phyloP scores from a whole-genome alignment of 768 basidiomycete species.

The Leucogyrophana mollusca region DNA sequence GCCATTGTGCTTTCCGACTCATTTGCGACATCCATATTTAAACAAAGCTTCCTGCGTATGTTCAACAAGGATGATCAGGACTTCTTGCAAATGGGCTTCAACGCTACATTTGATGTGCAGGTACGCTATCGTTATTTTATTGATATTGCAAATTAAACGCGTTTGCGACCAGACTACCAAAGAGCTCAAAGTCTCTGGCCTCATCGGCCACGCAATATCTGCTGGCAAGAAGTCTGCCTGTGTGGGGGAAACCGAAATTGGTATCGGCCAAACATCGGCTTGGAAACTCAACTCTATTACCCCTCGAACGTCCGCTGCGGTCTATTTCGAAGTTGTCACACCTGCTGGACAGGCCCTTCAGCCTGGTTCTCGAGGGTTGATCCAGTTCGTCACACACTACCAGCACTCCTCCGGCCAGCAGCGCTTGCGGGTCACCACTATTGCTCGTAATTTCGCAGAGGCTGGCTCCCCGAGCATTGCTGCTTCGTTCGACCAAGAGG shows the following conservation, averaged over 20 bases:
- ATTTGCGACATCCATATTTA: slow-evolving; percentile 97
- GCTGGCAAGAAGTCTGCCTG: slow-evolving; percentile 95
- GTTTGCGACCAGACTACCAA: slow-evolving; percentile 95
- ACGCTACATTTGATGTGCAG: slow-evolving; percentile 98
- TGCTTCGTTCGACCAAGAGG: slow-evolving; percentile 96
- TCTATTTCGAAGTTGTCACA: slow-evolving; percentile 98
- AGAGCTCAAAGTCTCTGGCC: slow-evolving; percentile 96
- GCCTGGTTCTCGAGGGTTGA: slow-evolving; percentile 87
- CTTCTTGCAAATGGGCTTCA: slow-evolving; percentile 95
- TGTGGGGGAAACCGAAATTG: slow-evolving; percentile 98
- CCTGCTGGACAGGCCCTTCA: slow-evolving; percentile 92
- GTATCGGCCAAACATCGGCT: slow-evolving; percentile 96
- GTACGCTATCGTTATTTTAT: slow-evolving; percentile 36
- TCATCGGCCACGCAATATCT: slow-evolving; percentile 97
- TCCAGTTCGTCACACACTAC: slow-evolving; percentile 98
- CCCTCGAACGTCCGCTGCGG: slow-evolving; percentile 82
- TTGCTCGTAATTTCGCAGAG: slow-evolving; percentile 96
- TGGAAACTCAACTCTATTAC: slow-evolving; percentile 96
- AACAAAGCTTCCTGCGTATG: slow-evolving; percentile 92
- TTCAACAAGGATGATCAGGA: slow-evolving; percentile 94
- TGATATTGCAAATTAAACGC: too few relatives aligned
- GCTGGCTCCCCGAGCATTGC: slow-evolving; percentile 94
- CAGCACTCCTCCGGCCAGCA: slow-evolving; percentile 96
- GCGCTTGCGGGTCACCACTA: slow-evolving; percentile 95
- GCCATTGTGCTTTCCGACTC: slow-evolving; percentile 95